Conservation (phyloP, 257 asterid species). For the Verbascum thapsus region DNA sequence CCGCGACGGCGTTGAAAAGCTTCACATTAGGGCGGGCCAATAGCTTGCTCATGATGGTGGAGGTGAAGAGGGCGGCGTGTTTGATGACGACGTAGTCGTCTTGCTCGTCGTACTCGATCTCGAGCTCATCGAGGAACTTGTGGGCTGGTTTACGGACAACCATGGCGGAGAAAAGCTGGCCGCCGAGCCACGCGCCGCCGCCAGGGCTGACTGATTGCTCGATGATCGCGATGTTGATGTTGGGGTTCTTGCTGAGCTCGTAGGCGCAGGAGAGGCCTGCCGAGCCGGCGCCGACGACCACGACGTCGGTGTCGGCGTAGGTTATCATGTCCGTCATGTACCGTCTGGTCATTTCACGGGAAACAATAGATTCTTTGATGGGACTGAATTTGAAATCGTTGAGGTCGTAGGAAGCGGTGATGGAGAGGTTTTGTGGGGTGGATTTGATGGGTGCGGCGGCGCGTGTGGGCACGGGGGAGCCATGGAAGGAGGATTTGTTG, state of each 20-base stretch:
- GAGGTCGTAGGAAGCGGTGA: constrained; percentile 46
- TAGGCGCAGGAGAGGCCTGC: constrained; percentile 82
- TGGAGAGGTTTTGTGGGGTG: constrained; percentile 22
- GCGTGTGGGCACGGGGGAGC: constrained; percentile 39
- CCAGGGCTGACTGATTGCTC: constrained; percentile 86
- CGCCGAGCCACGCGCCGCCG: constrained; percentile 89
- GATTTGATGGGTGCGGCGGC: constrained; percentile 36
- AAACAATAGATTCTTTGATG: constrained; percentile 68
- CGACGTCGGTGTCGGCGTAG: constrained; percentile 78
- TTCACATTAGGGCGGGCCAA: constrained; percentile 75
- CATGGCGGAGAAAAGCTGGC: constrained; percentile 81
- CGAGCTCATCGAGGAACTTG: constrained; percentile 67
- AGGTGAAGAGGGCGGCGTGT: constrained; percentile 77
- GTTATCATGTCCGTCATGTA: constrained; percentile 85
- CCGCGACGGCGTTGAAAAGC: constrained; percentile 79
- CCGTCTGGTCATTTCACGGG: constrained; percentile 74
- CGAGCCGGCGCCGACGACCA: constrained; percentile 75
- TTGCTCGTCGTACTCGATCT: constrained; percentile 66
- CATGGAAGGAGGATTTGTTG: constrained; percentile 55
- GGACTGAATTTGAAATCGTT: constrained; percentile 56
- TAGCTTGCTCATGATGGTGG: constrained; percentile 77
- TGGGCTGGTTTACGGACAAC: constrained; percentile 74
- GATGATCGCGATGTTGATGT: constrained; percentile 55
- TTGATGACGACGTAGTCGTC: constrained; percentile 76
- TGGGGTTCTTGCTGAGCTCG: constrained; percentile 68